A percentile compares a stretch with the other conserved stretches of the same genome.
Evolutionary conservation across 306 rosid genomes (phyloP).

Genomic region (Malus asiatica): DNA sequence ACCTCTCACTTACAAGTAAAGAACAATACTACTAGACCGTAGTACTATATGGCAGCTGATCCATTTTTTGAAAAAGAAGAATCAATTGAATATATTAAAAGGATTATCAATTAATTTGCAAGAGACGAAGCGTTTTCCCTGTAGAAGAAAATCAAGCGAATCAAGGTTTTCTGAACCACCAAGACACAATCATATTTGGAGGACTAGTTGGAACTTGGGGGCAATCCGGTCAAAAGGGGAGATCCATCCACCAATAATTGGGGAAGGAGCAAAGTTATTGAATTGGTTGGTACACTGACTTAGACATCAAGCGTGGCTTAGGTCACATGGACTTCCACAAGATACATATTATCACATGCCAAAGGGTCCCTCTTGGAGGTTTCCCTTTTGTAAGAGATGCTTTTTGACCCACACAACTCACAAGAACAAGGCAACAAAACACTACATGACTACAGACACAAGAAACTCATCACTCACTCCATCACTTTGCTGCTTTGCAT

Average conservation of each 20-base stretch:
- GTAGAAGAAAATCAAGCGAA: too few relatives aligned
- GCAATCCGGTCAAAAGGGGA: neutral
- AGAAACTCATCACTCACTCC: neutral
- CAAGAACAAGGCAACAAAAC: neutral
- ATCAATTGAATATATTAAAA: too few relatives aligned
- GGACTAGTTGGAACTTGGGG: neutral
- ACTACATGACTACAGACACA: neutral
- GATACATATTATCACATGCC: slow-evolving; percentile 19
- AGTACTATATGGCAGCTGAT: too few relatives aligned
- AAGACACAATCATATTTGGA: too few relatives aligned
- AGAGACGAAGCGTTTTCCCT: too few relatives aligned
- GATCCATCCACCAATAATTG: slow-evolving; percentile 9
- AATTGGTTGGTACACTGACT: slow-evolving; percentile 13
- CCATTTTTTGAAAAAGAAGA: too few relatives aligned
- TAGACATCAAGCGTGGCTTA: slow-evolving; percentile 19
- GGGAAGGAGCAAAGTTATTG: neutral
- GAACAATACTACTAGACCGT: too few relatives aligned
- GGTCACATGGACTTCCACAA: slow-evolving; percentile 11
- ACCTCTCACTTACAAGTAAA: too few relatives aligned
- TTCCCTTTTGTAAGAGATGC: slow-evolving; percentile 12
- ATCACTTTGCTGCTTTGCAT: neutral
- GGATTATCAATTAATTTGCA: too few relatives aligned
- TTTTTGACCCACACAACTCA: neutral
- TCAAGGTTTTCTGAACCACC: too few relatives aligned
- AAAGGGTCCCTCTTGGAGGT: neutral